Percentiles rank a stretch among this genome's conserved stretches.
Evolutionary conservation across 306 rosid species (phyloP).

Genomic region (Vigna radiata): DNA sequence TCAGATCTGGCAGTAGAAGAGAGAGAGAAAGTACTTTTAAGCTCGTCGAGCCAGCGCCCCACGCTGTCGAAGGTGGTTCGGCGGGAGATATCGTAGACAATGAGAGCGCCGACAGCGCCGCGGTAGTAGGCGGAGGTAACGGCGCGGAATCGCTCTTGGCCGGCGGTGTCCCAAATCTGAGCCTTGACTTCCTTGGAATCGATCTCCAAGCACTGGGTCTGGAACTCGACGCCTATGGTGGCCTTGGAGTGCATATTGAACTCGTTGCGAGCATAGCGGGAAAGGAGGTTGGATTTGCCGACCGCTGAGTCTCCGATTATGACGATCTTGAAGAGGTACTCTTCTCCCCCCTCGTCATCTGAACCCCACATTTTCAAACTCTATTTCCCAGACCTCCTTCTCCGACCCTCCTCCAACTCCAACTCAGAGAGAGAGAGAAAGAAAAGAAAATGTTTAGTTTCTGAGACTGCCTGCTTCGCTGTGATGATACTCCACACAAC

Average conservation of each 20-base stretch:
- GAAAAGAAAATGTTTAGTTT: too few species aligned
- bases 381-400: too few species aligned
- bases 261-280: conserved; percentile 88
- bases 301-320: conserved; percentile 91
- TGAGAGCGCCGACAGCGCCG: conserved; percentile 90
- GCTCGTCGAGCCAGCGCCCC: conserved; percentile 96
- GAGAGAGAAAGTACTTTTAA: conserved; percentile 57
- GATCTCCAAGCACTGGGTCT: conserved; percentile 84
- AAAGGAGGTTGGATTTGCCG: conserved; percentile 83
- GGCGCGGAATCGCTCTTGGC: conserved; percentile 94
- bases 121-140: conserved; percentile 96
- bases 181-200: conserved; percentile 90
- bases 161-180: conserved; percentile 99
- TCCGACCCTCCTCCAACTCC: neutral
- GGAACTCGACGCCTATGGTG: conserved; percentile 95
- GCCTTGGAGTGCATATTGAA: conserved; percentile 90
- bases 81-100: conserved; percentile 88
- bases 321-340: conserved; percentile 92
- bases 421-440: neutral
- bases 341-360: conserved; percentile 86
- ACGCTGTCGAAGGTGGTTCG: conserved; percentile 85
- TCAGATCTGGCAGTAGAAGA: conserved; percentile 26
- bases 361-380: conserved; percentile 68
- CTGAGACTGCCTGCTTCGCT: too few species aligned
- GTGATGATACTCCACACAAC: neutral